Evolutionary conservation across 495 filamentous ascomycete genomes (phyloP), one percentile per base, ranked within the genome.

Genomic region (Peziza echinospora): DNA sequence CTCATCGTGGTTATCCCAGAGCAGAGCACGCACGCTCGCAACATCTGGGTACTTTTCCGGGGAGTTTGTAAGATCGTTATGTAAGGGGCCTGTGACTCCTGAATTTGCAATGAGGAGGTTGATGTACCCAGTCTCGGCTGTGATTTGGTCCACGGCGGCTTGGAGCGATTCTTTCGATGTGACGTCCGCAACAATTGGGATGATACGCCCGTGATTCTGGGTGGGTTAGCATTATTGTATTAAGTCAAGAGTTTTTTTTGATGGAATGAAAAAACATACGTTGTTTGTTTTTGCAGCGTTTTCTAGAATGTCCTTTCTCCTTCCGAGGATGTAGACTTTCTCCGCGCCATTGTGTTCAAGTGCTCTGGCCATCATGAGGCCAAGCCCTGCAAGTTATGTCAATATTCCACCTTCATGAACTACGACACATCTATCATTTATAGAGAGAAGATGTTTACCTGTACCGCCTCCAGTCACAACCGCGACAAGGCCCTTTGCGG

Each of bases 281-380:
- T 47, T 45, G 41, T 54, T 49, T 5, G 40, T 24, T 5, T 61
- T 56, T 2, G 67, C 62, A 23, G 66, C 65, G 25, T 63, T 57
- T 41, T 73, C 60, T 1, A 79, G 67, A 4, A 67, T 56, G 21
- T 71, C 65, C 43, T 63, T 55, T 21, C 76, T 67, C 3, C 80
- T 66, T 22, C 76, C 78, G 39, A 81, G 55, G 52, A 84, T 73
- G 65, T 80, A 84, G 43, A 84, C 71, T 53, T 72, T 75, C 11
- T 62, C 49, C 1, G 79, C 78, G 9, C 80, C 80, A 51, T 78
- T 76, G 43, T 53, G 41, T 3, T 66, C 76, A 6, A 84, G 69
- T 24, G 76, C 75, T 45, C 65, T 65, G 1, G 79, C 67, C 66
- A 80, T 81, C 61, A 70, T 71, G 2, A 69, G 59, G 10, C 77